Evolutionary conservation across 352 stramenopile species (phyloP), one percentile per base, ranked within the genome.

Genomic region (Pythium sukuiense): DNA sequence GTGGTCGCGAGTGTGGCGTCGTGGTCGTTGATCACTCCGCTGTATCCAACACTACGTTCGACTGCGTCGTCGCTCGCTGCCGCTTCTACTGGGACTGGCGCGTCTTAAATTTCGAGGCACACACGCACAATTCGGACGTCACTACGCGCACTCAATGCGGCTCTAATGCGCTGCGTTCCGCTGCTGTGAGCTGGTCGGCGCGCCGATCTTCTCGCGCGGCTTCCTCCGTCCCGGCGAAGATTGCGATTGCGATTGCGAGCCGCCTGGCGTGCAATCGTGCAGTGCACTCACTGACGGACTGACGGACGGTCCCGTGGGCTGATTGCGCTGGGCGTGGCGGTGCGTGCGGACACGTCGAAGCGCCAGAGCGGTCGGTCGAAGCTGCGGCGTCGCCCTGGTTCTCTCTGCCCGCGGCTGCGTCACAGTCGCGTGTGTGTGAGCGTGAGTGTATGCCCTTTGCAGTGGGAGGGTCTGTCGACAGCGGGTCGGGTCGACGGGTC

Each of bases 361-460:
- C 46, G 24, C 20, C 24, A 54, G 46, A 33, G 46, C 46, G 46
- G 46, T 54, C 46, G 24, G 46, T 54, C 46, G 46, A 54, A 54
- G 46, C 46, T 54, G 46, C 46, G 20, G 46, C 26, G 46, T 54
- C 46, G 46, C 26, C 46, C 24, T 30, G 20, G 46, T 54, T 54
- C 46, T 54, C 46, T 54, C 46, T 54, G 46, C 46, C 46, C 46
- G 46, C 46, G 46, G 46, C 46, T 54, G 46, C 46, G 46, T 54
- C 46, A 54, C 46, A 54, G 46, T 54, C 46, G 46, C 26, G 46
- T 54, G 46, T 54, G 43, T 50, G 41, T 30, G 45, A 53, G n/a
- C 20, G 20, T 24, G 20, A 24, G 20, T 53, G 45, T 54, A 54
- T 54, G 46, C 46, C 46, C 46, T 54, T 53, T 53, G 41, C 41